Conservation (phyloP, 768 basidiomycete genomes). For the Pleurotus tuber-regium region DNA sequence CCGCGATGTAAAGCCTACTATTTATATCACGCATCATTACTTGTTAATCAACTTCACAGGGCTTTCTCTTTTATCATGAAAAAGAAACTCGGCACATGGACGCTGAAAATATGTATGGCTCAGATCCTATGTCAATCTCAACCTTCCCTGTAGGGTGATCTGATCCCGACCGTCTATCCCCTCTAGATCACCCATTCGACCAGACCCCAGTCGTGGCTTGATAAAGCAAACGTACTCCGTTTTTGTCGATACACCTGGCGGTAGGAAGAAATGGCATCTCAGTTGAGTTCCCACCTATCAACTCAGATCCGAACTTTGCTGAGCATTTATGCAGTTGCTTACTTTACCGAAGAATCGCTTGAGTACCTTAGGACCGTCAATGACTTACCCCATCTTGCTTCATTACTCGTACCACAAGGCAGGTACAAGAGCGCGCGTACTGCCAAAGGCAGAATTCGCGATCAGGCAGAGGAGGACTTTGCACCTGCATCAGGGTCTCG, state of each 20-base stretch:
- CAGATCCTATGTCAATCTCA: constrained; percentile 11
- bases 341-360: constrained; percentile 73
- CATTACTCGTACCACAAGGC: constrained; percentile 58
- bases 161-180: background rate
- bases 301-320: constrained; percentile 19
- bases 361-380: constrained; percentile 60
- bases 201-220: constrained; percentile 34
- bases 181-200: constrained; percentile 1
- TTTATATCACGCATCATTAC: constrained; percentile 2
- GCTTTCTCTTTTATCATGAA: constrained; percentile 80
- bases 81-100: constrained; percentile 41
- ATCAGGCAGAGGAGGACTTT: constrained; percentile 41
- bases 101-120: constrained; percentile 6
- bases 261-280: constrained; percentile 79
- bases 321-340: constrained; percentile 54
- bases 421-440: constrained; percentile 72
- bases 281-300: constrained; percentile 42
- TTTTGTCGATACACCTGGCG: constrained; percentile 62
- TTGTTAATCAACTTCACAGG: constrained; percentile 36
- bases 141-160: constrained; percentile 7
- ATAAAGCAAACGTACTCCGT: constrained; percentile 85
- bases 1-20: constrained; percentile 51
- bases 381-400: constrained; percentile 51
- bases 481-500: constrained; percentile 2
- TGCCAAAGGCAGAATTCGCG: constrained; percentile 49